Base-by-base conservation (phyloP, 2,329 filamentous ascomycete species). In the Rhinocladiella similis region DNA sequence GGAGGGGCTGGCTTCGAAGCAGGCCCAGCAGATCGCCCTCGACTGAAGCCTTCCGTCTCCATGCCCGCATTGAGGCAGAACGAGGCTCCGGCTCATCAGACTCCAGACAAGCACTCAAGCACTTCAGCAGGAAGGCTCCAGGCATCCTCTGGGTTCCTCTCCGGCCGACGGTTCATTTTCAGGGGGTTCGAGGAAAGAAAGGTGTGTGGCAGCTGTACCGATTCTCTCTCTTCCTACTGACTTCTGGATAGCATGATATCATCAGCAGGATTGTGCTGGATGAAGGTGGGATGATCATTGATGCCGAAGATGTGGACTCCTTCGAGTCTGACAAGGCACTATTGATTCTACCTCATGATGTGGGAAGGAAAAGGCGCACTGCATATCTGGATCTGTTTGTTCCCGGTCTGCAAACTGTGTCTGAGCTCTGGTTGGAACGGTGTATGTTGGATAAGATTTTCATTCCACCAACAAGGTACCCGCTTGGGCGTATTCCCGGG, bases 401-500 rank as follows among this genome's bases (percentile, higher is more conserved):
- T 12, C 35, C 41, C 4, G 46, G 35, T 14, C 20, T 43, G n/a
- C 43, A 53, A 47, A 68, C 79, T 13, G 85, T 96, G 29, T 97
- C 91, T 10, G 91, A 96, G 68, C 95, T 94, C 80, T 99, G 93
- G 82, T 80, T 99, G 50, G 94, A 99, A 73, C 84, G 85, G 47
- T 97, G 93, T 69, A 77, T 99, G 38, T 86, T 92, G 69, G 83
- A 84, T 61, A 94, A 90, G 71, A 76, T 75, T 22, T 83, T 93
- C 64, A 79, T 90, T 46, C 77, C 88, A 27, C 90, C 91, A 4
- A 75, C 79, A 50, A 78, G 83, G 3, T 85, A 94, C 68, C 80
- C 89, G 39, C 81, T 95, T 20, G 91, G 90, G 56, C 84, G 84
- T 5, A 91, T 94, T 60, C 80, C 84, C 5, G 74, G 76, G 27